phyloP scores from a whole-genome alignment of 148 eudicot genomes.

The Dianthus caryophyllus region DNA sequence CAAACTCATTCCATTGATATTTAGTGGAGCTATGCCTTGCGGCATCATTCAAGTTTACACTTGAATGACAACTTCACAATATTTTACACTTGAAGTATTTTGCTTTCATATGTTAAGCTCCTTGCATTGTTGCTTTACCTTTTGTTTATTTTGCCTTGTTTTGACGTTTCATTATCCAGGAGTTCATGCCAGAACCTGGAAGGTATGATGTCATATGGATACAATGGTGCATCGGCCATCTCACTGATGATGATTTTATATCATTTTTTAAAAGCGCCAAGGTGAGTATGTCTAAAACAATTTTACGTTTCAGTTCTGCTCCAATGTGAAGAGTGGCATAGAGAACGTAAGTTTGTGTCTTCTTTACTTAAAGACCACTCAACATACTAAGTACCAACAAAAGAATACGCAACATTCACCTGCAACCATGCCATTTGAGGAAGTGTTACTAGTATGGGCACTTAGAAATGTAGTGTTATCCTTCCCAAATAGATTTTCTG shows the following conservation, averaged over 20 bases:
- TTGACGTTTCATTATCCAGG: conserved; percentile 38
- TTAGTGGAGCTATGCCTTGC: conserved; percentile 4
- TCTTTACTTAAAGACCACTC: not conserved
- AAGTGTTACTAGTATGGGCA: no score
- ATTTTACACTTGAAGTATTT: not conserved
- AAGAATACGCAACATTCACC: not conserved
- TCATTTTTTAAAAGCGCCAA: conserved; percentile 85
- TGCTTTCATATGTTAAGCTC: not conserved
- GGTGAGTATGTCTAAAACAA: conserved; percentile 31
- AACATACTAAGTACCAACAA: not conserved
- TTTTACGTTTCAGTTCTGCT: conserved; percentile 7
- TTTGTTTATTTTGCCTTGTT: not conserved
- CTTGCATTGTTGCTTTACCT: not conserved
- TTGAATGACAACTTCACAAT: not conserved
- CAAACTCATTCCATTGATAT: not conserved
- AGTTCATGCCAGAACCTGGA: conserved; percentile 72
- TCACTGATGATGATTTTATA: conserved; percentile 84
- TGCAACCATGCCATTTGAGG: not conserved
- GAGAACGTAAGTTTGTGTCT: conserved; percentile 5
- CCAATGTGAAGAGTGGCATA: not conserved
- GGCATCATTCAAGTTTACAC: not conserved
- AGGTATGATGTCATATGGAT: conserved; percentile 95
- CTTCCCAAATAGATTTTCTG: no score
- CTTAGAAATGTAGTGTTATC: no score
- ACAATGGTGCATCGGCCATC: conserved; percentile 99